Evolutionary conservation across 306 rosid species (phyloP).

Genomic region (Neltuma alba): DNA sequence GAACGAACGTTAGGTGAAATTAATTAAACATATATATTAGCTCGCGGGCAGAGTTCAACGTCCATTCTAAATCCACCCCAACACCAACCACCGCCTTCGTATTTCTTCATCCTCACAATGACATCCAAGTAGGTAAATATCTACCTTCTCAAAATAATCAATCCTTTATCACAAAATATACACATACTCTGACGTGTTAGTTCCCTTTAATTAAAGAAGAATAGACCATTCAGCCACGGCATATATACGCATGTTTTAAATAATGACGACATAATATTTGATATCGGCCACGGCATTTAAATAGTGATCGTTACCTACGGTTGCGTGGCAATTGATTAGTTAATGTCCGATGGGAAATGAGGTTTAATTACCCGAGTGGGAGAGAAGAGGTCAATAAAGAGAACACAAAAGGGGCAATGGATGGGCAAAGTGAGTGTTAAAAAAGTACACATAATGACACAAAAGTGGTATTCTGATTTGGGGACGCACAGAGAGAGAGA

Average conservation of each 20-base stretch:
- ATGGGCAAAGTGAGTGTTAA: constrained; percentile 25
- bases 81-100: constrained; percentile 24
- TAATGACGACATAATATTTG: neutral
- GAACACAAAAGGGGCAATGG: constrained; percentile 25
- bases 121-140: neutral
- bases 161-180: neutral
- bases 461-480: constrained; percentile 37
- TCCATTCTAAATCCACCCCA: neutral
- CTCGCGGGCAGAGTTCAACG: neutral
- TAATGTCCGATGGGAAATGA: too few relatives aligned
- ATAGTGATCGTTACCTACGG: neutral
- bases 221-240: neutral
- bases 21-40: neutral
- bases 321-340: neutral
- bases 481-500: constrained; percentile 16
- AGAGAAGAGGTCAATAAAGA: constrained; percentile 35
- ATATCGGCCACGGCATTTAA: too few relatives aligned
- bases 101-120: neutral
- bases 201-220: neutral
- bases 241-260: neutral
- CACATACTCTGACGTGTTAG: neutral
- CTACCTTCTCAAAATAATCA: neutral
- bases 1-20: constrained; percentile 26
- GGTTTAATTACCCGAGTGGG: too few relatives aligned
- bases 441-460: constrained; percentile 46